Percentiles rank a stretch among this genome's conserved stretches.
phyloP scores from a whole-genome alignment of 257 asterid species.

The Nicotiana tabacum region DNA sequence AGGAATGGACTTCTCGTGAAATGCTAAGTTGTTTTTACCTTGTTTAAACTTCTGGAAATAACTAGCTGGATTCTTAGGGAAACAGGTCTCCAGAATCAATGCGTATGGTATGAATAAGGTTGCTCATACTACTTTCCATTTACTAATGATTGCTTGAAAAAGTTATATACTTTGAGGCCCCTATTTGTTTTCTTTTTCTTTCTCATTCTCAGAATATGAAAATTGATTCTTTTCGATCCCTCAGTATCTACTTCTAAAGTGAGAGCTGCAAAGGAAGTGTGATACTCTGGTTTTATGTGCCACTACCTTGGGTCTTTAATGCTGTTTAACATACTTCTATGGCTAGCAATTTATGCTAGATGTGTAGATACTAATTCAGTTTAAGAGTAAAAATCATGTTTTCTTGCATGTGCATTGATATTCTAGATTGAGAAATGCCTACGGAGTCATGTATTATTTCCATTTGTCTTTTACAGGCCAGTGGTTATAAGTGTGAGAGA shows the following conservation, averaged over 20 bases:
- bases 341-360: too few relatives aligned
- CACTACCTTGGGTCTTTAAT: background rate
- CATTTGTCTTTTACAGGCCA: constrained; percentile 40
- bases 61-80: background rate
- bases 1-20: background rate
- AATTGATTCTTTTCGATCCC: background rate
- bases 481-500: constrained; percentile 23
- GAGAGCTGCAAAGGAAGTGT: background rate
- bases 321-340: background rate
- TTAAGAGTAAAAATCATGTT: background rate
- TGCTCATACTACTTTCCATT: background rate
- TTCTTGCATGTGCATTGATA: background rate
- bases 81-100: background rate
- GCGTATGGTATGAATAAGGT: background rate
- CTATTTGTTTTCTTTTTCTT: background rate
- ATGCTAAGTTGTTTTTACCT: background rate
- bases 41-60: background rate
- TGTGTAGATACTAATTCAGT: background rate
- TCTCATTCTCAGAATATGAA: background rate
- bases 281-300: background rate
- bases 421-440: background rate
- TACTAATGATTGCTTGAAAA: background rate
- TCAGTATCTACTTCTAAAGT: background rate
- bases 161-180: background rate
- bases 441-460: background rate